Evolutionary conservation across 2,329 filamentous ascomycete species (phyloP), one percentile per base, ranked within the genome.

Genomic region (Neoscytalidium dimidiatum): DNA sequence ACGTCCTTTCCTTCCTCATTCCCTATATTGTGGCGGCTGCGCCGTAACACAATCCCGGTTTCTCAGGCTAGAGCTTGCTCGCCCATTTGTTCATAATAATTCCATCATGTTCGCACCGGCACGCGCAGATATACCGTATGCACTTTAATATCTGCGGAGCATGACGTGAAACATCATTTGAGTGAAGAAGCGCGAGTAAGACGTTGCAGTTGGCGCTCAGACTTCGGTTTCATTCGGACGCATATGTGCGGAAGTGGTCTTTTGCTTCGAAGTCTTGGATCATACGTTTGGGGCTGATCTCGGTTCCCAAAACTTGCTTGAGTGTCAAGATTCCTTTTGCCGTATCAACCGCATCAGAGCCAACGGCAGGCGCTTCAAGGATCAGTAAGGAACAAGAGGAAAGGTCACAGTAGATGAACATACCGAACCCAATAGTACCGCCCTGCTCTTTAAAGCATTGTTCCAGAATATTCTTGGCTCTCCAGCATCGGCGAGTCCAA

Each of bases 181-280:
- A 23, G 44, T 48, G 19, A 31, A 78, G 68, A 11, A 78, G 67
- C 13, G 75, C 73, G 35, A 74, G 35, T 3, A 78, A 63, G 13
- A 73, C 73, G 64, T 78, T 77, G 64, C 73, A 76, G 67, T 78
- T 78, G 1, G 74, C 74, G 3, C 69, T 75, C n/a, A 75, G 70
- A 48, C 74, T 77, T 2, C 72, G 68, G 62, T 75, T 69, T 26
- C 73, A 62, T 66, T 78, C 76, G 4, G 60, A 48, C 0, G 67
- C 56, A 53, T 77, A 78, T 1, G 75, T 77, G 13, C 66, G 67
- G 64, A 78, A 78, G 64, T 76, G 73, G 9, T 60, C 62, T 2
- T 69, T 66, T 2, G 67, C 64, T 64, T 77, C 73, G 53, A 77
- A 78, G 4, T 65, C 62, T 4, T 69, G 49, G 19, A 77, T 57